These are phyloP conservation scores for Stemphylium lycopersici DNA, from an alignment of 2,329 filamentous ascomycete genomes.

Conservation along the genomic window DNA sequence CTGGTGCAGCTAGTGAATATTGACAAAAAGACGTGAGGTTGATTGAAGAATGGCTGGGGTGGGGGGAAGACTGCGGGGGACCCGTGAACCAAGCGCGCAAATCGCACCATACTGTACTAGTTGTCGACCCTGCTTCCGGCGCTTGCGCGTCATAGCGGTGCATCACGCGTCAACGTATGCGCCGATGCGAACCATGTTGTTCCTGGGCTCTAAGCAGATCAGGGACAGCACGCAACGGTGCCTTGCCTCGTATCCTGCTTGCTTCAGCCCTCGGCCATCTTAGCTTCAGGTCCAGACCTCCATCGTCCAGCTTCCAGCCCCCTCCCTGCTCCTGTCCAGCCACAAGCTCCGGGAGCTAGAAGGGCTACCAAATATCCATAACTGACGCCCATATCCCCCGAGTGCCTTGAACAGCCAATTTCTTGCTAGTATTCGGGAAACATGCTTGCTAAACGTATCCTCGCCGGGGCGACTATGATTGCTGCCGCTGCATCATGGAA, in stretches of 20 bases:
- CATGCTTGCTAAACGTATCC: slow-evolving; percentile 1
- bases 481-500: slow-evolving; percentile 36
- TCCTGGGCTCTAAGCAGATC: neutral
- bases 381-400: neutral
- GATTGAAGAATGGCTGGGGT: too few species aligned
- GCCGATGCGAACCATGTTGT: neutral
- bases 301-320: neutral
- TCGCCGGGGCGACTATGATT: slow-evolving; percentile 18
- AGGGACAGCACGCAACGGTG: neutral
- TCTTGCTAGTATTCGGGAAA: neutral
- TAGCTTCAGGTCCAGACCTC: neutral
- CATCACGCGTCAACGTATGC: slow-evolving; percentile 11
- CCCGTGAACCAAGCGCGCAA: too few species aligned
- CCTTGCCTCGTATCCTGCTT: neutral
- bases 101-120: slow-evolving; percentile 6
- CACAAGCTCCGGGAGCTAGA: slow-evolving; percentile 2
- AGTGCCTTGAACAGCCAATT: neutral
- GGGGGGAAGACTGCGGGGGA: too few species aligned
- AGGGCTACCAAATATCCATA: neutral
- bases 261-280: neutral
- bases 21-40: too few species aligned
- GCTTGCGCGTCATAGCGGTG: slow-evolving; percentile 15
- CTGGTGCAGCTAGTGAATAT: too few species aligned
- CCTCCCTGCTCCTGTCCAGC: neutral
- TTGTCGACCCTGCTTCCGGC: neutral